Conservation (phyloP, 2,329 filamentous ascomycete species). For the Coniella lustricola region DNA sequence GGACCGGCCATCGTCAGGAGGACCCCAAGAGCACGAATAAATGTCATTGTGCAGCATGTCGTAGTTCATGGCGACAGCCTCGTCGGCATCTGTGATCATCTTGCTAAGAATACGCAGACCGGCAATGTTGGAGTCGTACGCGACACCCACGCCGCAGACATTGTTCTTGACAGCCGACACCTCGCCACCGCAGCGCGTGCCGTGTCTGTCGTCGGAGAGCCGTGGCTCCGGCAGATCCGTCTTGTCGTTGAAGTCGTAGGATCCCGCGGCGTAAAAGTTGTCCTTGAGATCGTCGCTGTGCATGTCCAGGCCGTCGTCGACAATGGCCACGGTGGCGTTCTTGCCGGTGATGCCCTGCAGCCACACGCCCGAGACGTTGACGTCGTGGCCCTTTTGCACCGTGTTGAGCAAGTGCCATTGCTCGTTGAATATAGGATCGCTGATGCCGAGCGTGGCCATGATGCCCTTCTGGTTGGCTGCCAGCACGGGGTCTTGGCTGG, state of each 20-base stretch:
- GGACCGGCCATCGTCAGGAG: conserved; percentile 82
- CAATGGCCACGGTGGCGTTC: conserved; percentile 83
- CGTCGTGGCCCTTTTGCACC: conserved; percentile 73
- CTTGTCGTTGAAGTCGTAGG: conserved; percentile 93
- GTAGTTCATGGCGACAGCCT: conserved; percentile 89
- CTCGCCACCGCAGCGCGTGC: conserved; percentile 91
- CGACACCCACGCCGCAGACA: conserved; percentile 91
- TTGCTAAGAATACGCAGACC: conserved; percentile 91
- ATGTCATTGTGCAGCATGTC: conserved; percentile 88
- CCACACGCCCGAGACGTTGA: conserved; percentile 96
- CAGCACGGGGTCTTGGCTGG: conserved; percentile 22
- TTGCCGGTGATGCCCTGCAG: conserved; percentile 82
- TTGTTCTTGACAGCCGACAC: conserved; percentile 88
- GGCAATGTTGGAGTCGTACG: conserved; percentile 83
- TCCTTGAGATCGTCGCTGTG: conserved; percentile 84
- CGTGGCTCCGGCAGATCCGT: conserved; percentile 70
- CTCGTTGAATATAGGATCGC: conserved; percentile 83
- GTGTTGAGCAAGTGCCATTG: conserved; percentile 96
- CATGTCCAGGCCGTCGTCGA: conserved; percentile 96
- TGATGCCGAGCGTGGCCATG: conserved; percentile 62
- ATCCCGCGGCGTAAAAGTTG: conserved; percentile 90
- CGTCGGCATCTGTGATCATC: conserved; percentile 83
- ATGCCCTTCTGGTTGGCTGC: conserved; percentile 53
- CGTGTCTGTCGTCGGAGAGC: conserved; percentile 81
- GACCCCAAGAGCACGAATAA: conserved; percentile 98